Evolutionary conservation across 805 yeast species (phyloP), one percentile per base, ranked within the genome.

Genomic region (Helenozyma rhizophorensis): DNA sequence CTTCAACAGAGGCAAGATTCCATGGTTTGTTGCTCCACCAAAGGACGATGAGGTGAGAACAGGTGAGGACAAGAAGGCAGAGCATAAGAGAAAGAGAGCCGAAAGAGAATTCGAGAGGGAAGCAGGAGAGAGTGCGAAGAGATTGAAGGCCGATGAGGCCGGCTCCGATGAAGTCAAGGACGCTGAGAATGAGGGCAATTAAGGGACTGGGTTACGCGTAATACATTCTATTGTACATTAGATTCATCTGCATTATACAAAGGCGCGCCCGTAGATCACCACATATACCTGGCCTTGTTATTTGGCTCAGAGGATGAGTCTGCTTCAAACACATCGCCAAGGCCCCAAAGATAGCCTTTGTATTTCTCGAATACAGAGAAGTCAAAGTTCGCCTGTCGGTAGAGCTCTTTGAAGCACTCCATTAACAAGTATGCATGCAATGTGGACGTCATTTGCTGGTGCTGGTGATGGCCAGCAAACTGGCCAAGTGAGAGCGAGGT

Each of bases 21-120:
- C 98, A 15, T 90, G 98, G 98, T 90, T 90, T 57, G 86, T 86
- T 21, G 79, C 93, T 17, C 98, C 98, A 18, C 97, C 97, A 25
- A 75, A 80, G 46, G 84, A 77, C 42, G 72, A 65, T 16, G 80
- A 73, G 33, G 74, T 59, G 15, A 69, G 74, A 56, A 68, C 68
- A 18, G 84, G 79, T 27, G 80, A 65, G 37, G 81, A 72, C 50
- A 72, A 71, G 53, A 72, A 71, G 56, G 76, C 75, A 2, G 63
- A 62, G 28, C 63, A 66, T 45, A 75, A 72, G 58, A 64, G 77
- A 50, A 70, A 69, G 60, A 62, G 79, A 45, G 72, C 68, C 11
- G 76, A 72, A 43, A 61, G 70, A 42, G 75, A 65, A 40, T 59
- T 52, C 13, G 49, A 50, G 34, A 46, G 42, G 30, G 64, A 58